Conservation (phyloP, 2,329 filamentous ascomycete genomes). For the Ambrosiella cleistominuta region DNA sequence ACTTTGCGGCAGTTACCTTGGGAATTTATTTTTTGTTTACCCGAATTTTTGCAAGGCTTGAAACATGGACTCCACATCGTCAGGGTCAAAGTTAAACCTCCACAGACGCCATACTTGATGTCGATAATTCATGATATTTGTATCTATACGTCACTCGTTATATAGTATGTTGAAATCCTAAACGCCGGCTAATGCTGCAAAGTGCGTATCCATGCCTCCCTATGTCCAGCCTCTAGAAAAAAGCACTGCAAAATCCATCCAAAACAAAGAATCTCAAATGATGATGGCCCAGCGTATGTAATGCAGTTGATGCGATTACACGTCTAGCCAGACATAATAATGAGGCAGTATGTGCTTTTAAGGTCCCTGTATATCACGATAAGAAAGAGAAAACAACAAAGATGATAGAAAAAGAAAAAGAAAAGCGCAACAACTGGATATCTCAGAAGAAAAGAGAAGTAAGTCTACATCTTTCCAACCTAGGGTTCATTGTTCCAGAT, state of each 20-base stretch:
- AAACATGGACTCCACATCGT: too few relatives aligned
- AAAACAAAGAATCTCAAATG: slow-evolving; percentile 2
- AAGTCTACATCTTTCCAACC: neutral
- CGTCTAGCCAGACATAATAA: neutral
- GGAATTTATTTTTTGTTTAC: neutral
- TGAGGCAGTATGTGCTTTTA: neutral
- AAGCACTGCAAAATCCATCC: slow-evolving; percentile 1
- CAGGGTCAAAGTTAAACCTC: too few relatives aligned
- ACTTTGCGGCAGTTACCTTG: neutral
- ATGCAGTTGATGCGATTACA: slow-evolving; percentile 11
- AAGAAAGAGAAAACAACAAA: slow-evolving; percentile 4
- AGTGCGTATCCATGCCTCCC: neutral
- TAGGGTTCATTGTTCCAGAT: slow-evolving; percentile 31
- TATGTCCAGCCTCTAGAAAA: neutral
- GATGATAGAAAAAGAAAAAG: neutral
- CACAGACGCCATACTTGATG: too few relatives aligned
- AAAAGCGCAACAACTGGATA: neutral
- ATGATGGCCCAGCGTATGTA: neutral
- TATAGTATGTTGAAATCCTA: slow-evolving; percentile 11
- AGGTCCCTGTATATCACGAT: slow-evolving; percentile 3
- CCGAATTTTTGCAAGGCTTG: neutral
- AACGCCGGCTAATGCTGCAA: slow-evolving; percentile 1
- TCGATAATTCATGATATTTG: neutral
- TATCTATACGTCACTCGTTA: slow-evolving; percentile 10
- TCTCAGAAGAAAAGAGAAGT: neutral